A percentile compares a stretch with the other conserved stretches of the same genome.
phyloP scores from a whole-genome alignment of 148 eudicot genomes.

The Amaranthus palmeri region DNA sequence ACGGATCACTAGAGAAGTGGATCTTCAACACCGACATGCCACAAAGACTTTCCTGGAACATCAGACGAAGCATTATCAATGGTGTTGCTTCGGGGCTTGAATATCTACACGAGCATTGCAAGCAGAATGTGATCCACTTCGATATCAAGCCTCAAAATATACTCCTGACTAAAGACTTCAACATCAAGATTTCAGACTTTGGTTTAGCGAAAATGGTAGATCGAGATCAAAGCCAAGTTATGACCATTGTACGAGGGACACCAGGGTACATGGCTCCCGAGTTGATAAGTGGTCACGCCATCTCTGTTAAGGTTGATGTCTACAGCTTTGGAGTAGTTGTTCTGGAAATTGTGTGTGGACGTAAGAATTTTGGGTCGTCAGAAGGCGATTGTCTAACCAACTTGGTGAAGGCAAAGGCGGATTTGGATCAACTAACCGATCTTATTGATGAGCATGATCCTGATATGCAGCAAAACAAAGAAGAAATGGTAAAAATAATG shows the following conservation, averaged over 20 bases:
- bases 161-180: slow-evolving; percentile 10
- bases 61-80: slow-evolving; percentile 24
- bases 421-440: slow-evolving; percentile 11
- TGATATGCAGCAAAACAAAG: slow-evolving; percentile 7
- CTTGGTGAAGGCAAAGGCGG: slow-evolving; percentile 13
- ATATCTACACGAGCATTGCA: slow-evolving; percentile 17
- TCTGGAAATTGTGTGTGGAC: slow-evolving; percentile 24
- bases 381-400: not conserved
- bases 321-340: slow-evolving; percentile 30
- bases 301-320: slow-evolving; percentile 27
- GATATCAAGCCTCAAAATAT: slow-evolving; percentile 23
- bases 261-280: slow-evolving; percentile 22
- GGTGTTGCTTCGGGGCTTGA: slow-evolving; percentile 32
- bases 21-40: slow-evolving; percentile 21
- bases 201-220: slow-evolving; percentile 21
- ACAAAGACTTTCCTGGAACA: slow-evolving; percentile 22
- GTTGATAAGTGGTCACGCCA: slow-evolving; percentile 13
- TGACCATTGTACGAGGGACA: slow-evolving; percentile 16
- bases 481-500: slow-evolving; percentile 21
- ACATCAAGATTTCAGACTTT: slow-evolving; percentile 23
- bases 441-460: slow-evolving; percentile 3
- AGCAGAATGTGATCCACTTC: slow-evolving; percentile 18
- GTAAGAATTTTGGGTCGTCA: slow-evolving; percentile 5
- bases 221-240: slow-evolving; percentile 10
- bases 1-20: slow-evolving; percentile 40